phyloP scores from a whole-genome alignment of 176 grass and related monocot genomes.

The Zea mays region Zm-B73-REFERENCE-NAM-5.0 NC_050103.1:165718501-165719000 shows the following conservation, averaged over 20 bases:
- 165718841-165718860: conserved; percentile 96
- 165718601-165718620: neutral
- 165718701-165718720: neutral
- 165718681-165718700: neutral
- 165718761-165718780: neutral
- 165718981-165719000: conserved; percentile 70
- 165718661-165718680: neutral
- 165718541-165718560: neutral
- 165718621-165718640: neutral
- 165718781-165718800: neutral
- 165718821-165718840: conserved; percentile 84
- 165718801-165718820: conserved; percentile 36
- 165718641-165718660: neutral
- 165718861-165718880: conserved; percentile 97
- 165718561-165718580: conserved; percentile 4
- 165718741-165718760: neutral
- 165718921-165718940: neutral
- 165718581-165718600: neutral
- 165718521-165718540: conserved; percentile 21
- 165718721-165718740: neutral
- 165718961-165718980: neutral
- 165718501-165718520: neutral
- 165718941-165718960: neutral
- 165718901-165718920: conserved; percentile 21
- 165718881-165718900: conserved; percentile 16